Conservation (phyloP, 441 rosid species). For the Oxalis stricta region DNA sequence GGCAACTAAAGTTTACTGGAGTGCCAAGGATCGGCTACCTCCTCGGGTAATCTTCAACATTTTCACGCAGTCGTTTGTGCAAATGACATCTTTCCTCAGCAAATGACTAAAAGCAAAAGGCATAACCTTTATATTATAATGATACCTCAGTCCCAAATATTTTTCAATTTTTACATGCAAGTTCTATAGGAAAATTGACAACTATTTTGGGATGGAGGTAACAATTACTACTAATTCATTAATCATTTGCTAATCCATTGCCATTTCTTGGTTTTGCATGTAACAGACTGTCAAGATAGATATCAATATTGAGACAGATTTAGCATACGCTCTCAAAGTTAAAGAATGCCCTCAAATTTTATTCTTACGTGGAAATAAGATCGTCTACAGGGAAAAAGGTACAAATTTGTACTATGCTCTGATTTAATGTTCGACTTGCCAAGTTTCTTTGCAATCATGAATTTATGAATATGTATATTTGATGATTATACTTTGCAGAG, state of each 20-base stretch:
- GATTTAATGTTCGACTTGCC: conserved; percentile 1
- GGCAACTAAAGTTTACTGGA: conserved; percentile 71
- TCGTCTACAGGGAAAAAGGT: conserved; percentile 77
- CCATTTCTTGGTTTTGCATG: conserved; percentile 9
- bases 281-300: conserved; percentile 76
- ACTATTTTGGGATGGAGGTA: too few species aligned
- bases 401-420: background rate
- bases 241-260: conserved; percentile 5
- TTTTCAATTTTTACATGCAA: too few species aligned
- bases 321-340: conserved; percentile 82
- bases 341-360: conserved; percentile 71
- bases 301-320: conserved; percentile 72
- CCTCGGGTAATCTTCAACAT: conserved; percentile 47
- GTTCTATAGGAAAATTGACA: too few species aligned
- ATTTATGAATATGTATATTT: too few species aligned
- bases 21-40: conserved; percentile 65
- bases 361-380: conserved; percentile 55
- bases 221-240: too few species aligned
- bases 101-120: too few species aligned
- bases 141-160: too few species aligned
- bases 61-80: background rate
- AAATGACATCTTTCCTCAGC: background rate
- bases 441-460: too few species aligned
- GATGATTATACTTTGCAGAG: too few species aligned
- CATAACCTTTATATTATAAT: too few species aligned